phyloP scores from a whole-genome alignment of 163 green algal genomes.

The Coccomyxa subellipsoidea region DNA sequence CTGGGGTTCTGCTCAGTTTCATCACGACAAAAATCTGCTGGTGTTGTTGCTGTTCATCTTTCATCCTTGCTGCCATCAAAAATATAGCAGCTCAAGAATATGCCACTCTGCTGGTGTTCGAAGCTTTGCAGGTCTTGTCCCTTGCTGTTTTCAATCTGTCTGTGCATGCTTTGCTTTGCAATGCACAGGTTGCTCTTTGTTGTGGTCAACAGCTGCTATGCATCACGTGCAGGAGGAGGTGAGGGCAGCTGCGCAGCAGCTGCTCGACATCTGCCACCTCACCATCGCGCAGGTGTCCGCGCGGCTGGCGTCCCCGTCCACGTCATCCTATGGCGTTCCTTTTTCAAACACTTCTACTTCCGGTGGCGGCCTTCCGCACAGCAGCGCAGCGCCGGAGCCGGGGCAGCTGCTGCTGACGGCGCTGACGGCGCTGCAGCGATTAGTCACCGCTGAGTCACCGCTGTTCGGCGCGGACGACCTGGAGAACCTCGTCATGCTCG shows the following conservation, averaged over 20 bases:
- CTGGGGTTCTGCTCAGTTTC: no score
- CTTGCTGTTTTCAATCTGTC: neutral
- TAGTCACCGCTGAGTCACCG: neutral
- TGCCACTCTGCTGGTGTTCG: neutral
- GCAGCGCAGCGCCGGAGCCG: neutral
- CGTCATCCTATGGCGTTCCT: neutral
- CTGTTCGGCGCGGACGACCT: neutral
- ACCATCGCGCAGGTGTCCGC: constrained; percentile 23
- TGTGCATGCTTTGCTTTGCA: neutral
- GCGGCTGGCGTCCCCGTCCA: constrained; percentile 8
- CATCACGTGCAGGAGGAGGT: neutral
- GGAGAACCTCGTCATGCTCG: neutral
- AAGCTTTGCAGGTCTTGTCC: neutral
- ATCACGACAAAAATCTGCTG: no score
- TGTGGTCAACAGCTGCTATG: neutral
- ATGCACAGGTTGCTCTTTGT: neutral
- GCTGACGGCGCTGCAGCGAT: constrained; percentile 8
- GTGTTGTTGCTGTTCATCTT: no score
- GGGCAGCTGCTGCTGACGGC: constrained; percentile 22
- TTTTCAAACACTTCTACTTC: no score
- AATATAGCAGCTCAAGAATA: neutral
- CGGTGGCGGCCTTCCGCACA: neutral
- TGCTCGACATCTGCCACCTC: constrained; percentile 50
- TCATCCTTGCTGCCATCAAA: neutral
- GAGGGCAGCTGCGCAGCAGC: neutral